Conservation (phyloP, 225 moss, liverwort and hornwort genomes). For the Pseudisothecium myosuroides region DNA sequence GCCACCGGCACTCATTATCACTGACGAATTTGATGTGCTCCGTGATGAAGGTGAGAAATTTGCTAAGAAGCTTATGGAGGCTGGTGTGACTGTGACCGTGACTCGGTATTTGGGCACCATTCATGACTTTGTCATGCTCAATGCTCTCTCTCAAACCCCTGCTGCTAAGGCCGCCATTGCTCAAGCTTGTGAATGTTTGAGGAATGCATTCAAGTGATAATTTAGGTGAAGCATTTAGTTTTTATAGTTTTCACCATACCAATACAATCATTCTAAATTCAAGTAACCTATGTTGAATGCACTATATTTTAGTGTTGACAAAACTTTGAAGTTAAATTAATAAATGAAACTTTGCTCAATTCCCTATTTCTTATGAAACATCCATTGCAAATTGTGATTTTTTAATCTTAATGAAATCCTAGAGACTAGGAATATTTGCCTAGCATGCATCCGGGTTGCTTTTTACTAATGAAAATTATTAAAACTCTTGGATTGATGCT, state of each 20-base stretch:
- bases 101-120: slow-evolving; percentile 23
- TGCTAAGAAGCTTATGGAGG: slow-evolving; percentile 22
- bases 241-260: not conserved
- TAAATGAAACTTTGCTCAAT: too few relatives aligned
- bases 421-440: not conserved
- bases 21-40: not conserved
- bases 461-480: too few relatives aligned
- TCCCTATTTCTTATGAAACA: not conserved
- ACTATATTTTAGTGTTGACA: too few relatives aligned
- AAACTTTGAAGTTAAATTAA: not conserved
- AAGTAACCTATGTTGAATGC: rapidly evolving
- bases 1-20: slow-evolving; percentile 13
- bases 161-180: slow-evolving; percentile 17
- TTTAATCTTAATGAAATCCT: too few relatives aligned
- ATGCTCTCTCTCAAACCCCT: slow-evolving; percentile 22
- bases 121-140: slow-evolving; percentile 40
- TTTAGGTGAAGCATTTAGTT: not conserved
- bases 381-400: rapidly evolving
- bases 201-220: slow-evolving; percentile 7
- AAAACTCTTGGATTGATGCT: not conserved
- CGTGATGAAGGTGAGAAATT: slow-evolving; percentile 19
- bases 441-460: rapidly evolving
- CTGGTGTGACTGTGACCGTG: not conserved
- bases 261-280: not conserved
- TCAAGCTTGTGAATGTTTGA: slow-evolving; percentile 24